Evolutionary conservation across 2,329 filamentous ascomycete genomes (phyloP).

Genomic region (Cryphonectria carpinicola): DNA sequence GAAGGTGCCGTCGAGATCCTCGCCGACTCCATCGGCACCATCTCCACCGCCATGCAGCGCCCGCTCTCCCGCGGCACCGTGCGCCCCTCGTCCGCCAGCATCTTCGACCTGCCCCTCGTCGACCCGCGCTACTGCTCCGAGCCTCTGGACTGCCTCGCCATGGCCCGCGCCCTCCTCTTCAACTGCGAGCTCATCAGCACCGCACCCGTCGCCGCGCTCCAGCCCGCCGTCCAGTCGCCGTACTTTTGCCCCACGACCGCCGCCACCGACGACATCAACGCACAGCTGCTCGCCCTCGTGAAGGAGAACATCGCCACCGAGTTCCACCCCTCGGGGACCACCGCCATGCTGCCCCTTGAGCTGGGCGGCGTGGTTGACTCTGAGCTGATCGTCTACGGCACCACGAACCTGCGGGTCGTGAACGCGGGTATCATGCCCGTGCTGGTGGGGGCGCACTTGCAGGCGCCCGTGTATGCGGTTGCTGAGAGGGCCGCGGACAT

Average conservation of each 20-base stretch:
- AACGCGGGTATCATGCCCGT: slow-evolving; percentile 54
- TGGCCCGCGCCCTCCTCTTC: slow-evolving; percentile 51
- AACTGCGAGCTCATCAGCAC: slow-evolving; percentile 41
- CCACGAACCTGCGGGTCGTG: slow-evolving; percentile 49
- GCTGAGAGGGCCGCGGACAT: slow-evolving; percentile 48
- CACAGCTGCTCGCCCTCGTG: slow-evolving; percentile 46
- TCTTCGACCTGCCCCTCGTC: slow-evolving; percentile 53
- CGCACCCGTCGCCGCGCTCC: slow-evolving; percentile 30
- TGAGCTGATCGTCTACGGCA: slow-evolving; percentile 49
- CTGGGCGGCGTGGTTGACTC: slow-evolving; percentile 49
- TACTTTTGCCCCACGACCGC: slow-evolving; percentile 32
- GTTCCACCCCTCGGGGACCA: slow-evolving; percentile 33
- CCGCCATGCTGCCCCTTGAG: slow-evolving; percentile 27
- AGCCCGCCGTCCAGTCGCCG: slow-evolving; percentile 42
- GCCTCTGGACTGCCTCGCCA: slow-evolving; percentile 50
- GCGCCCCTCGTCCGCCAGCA: slow-evolving; percentile 50
- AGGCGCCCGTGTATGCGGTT: slow-evolving; percentile 56
- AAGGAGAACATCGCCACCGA: slow-evolving; percentile 32
- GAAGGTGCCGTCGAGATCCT: slow-evolving; percentile 37
- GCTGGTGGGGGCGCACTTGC: slow-evolving; percentile 50
- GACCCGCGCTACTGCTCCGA: slow-evolving; percentile 53
- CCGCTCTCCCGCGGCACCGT: slow-evolving; percentile 49
- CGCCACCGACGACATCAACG: slow-evolving; percentile 35
- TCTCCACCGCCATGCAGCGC: slow-evolving; percentile 32
- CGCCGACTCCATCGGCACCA: slow-evolving; percentile 34